Evolutionary conservation across 2,329 filamentous ascomycete species (phyloP), one percentile per base, ranked within the genome.

Genomic region (Alternaria sp.): DNA sequence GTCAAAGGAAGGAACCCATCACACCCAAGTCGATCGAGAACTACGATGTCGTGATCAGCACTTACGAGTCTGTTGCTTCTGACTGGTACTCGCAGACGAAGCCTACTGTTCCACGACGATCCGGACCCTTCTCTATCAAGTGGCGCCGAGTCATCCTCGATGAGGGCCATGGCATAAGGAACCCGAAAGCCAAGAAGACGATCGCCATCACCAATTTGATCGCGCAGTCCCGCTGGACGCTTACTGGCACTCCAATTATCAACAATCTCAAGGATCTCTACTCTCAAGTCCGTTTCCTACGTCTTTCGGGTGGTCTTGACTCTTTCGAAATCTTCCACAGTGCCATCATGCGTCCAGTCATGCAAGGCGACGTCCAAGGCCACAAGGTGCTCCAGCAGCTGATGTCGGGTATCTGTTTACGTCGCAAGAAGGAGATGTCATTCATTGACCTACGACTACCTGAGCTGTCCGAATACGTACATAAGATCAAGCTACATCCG

Each of bases 381-480:
- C 89, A 88, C 51, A 79, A 85, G 11, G 82, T 95, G 4, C 84
- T 96, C 4, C 91, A 95, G 73, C 86, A 88, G 6, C 84, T 97
- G 47, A 94, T 97, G 88, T 85, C 86, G n/a, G 89, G 91, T 17
- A 86, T 97, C 50, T 96, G 92, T 71, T 84, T 97, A 21, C 88
- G 93, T 40, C 88, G 93, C 40, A 91, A 89, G 78, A 97, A 97
- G 77, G 90, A 95, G 59, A 97, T 97, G 93, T 86, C 86, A 6
- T 97, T 96, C 73, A 87, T 97, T 56, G 92, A 97, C 69, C 83
- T 97, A 19, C 91, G 89, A 65, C 84, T 97, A 9, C 93, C 93
- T 0, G 84, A 89, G 13, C 89, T 96, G 73, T 90, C 89, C 1
- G 93, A 95, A 74, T 93, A 91, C 68, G 84, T 96, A 6, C 90